Conservation (phyloP, 495 filamentous ascomycete species). For the Daldinia vernicosa region DNA sequence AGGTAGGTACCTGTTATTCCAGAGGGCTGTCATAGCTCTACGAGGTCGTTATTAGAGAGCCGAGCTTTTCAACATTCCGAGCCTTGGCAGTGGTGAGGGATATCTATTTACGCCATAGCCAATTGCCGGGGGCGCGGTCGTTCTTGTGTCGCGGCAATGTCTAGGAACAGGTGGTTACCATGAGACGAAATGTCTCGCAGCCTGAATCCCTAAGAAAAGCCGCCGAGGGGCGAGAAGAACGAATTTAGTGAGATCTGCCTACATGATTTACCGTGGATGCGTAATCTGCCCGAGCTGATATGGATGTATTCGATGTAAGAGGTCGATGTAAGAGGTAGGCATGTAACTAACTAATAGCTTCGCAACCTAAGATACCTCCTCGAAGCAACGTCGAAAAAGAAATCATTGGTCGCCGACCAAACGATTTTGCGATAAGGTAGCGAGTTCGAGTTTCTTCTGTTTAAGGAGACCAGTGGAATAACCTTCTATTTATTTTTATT, state of each 20-base stretch:
- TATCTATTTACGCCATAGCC: neutral
- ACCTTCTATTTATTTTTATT: neutral
- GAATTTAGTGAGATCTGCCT: conserved; percentile 8
- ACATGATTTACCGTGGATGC: conserved; percentile 18
- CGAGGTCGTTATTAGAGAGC: no score
- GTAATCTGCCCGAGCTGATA: conserved; percentile 22
- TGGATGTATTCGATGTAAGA: neutral
- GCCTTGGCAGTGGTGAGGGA: neutral
- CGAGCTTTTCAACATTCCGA: neutral
- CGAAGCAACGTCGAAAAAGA: neutral
- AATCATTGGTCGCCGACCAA: conserved; percentile 3
- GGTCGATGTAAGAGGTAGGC: no score
- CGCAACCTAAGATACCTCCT: neutral
- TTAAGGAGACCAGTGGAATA: neutral
- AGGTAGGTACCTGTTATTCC: no score
- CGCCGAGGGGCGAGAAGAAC: conserved; percentile 6
- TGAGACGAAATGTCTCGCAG: conserved; percentile 40
- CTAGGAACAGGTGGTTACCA: conserved; percentile 34
- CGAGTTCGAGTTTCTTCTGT: neutral
- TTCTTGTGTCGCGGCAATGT: conserved; percentile 32
- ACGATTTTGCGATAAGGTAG: neutral
- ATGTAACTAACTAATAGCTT: neutral
- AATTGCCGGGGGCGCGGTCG: conserved; percentile 30
- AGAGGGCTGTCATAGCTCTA: no score
- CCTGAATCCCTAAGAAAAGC: conserved; percentile 9